phyloP scores from a whole-genome alignment of 345 rosid species.

The Tarenaya hassleriana region DNA sequence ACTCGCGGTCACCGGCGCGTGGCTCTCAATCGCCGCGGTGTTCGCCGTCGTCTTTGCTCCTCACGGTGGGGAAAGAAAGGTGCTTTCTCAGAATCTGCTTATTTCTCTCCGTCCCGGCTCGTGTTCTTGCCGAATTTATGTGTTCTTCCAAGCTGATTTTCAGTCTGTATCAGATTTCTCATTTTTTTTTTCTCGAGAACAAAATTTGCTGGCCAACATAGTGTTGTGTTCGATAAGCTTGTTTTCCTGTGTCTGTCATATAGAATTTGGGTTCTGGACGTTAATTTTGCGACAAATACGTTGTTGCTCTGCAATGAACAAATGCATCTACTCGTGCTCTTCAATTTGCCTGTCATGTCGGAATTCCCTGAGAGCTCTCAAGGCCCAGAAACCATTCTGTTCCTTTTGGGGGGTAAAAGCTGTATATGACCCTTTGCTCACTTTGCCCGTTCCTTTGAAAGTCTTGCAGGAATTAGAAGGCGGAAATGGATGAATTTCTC shows the following conservation, averaged over 20 bases:
- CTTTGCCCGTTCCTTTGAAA: too few relatives aligned
- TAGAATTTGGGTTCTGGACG: background rate
- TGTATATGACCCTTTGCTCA: too few relatives aligned
- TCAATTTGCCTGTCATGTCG: background rate
- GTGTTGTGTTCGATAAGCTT: constrained; percentile 12
- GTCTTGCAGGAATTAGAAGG: too few relatives aligned
- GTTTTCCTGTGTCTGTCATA: background rate
- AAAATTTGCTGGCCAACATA: too few relatives aligned
- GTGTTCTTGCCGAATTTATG: background rate
- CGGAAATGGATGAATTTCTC: too few relatives aligned
- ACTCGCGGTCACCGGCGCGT: constrained; percentile 36
- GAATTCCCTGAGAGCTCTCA: background rate
- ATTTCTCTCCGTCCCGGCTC: background rate
- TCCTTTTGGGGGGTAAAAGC: too few relatives aligned
- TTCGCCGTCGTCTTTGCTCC: background rate
- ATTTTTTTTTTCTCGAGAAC: background rate
- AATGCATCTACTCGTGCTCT: background rate
- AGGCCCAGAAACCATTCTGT: background rate
- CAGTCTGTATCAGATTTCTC: background rate
- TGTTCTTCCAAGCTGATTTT: constrained; percentile 15
- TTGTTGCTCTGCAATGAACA: background rate
- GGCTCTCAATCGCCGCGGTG: constrained; percentile 11
- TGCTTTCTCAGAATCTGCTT: constrained; percentile 4
- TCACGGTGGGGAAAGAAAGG: constrained; percentile 12
- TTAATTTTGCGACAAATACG: constrained; percentile 3